phyloP scores from a whole-genome alignment of 129 eudicot species.

The Arctium lappa region DNA sequence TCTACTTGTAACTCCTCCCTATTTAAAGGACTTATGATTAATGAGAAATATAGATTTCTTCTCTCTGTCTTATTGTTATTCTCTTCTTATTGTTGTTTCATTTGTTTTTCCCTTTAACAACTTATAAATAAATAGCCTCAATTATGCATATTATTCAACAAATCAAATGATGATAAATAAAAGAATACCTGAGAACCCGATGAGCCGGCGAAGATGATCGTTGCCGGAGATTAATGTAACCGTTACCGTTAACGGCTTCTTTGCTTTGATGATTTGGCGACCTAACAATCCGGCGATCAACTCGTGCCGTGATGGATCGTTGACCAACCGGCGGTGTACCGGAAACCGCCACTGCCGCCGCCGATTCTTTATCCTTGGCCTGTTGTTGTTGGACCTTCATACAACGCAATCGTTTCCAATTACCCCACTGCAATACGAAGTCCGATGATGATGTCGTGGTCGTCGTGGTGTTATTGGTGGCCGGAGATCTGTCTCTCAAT shows the following conservation, averaged over 20 bases:
- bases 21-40: too few relatives aligned
- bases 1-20: too few relatives aligned
- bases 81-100: too few relatives aligned
- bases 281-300: constrained; percentile 58
- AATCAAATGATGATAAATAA: neutral
- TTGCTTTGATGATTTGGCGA: constrained; percentile 40
- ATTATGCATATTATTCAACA: neutral
- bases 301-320: constrained; percentile 44
- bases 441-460: constrained; percentile 46
- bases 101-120: too few relatives aligned
- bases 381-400: constrained; percentile 57
- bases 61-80: too few relatives aligned
- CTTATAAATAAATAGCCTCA: neutral
- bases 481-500: constrained; percentile 36
- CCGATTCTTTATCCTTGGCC: constrained; percentile 16
- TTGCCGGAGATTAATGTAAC: constrained; percentile 63
- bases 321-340: constrained; percentile 33
- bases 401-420: constrained; percentile 63
- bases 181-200: constrained; percentile 54
- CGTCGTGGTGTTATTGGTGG: constrained; percentile 12
- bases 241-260: constrained; percentile 16
- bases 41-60: too few relatives aligned
- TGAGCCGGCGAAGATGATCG: constrained; percentile 51
- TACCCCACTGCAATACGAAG: constrained; percentile 82
- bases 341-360: constrained; percentile 13